Conservation (phyloP, 495 filamentous ascomycete genomes). For the Penicillium dipodomyicola region DNA sequence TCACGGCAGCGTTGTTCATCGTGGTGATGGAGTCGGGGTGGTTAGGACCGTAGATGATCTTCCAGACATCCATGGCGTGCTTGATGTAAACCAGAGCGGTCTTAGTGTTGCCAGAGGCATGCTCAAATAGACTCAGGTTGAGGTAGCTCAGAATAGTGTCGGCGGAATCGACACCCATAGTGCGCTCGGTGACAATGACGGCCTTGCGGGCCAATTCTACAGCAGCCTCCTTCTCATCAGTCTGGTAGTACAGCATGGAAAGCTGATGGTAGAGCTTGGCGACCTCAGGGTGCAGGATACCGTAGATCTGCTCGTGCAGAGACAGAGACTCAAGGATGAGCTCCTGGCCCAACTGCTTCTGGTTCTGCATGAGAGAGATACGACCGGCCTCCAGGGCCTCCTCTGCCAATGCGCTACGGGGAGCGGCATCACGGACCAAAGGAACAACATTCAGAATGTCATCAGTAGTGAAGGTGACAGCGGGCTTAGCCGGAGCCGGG, state of each 20-base stretch:
- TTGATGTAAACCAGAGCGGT: slow-evolving; percentile 79
- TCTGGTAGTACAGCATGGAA: slow-evolving; percentile 91
- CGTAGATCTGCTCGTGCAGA: slow-evolving; percentile 98
- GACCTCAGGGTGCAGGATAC: slow-evolving; percentile 94
- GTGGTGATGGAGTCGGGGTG: slow-evolving; percentile 99
- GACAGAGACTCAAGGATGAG: slow-evolving; percentile 92
- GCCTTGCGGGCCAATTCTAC: slow-evolving; percentile 95
- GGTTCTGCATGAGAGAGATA: slow-evolving; percentile 88
- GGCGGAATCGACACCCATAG: slow-evolving; percentile 86
- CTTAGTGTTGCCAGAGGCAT: slow-evolving; percentile 84
- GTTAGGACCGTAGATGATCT: slow-evolving; percentile 87
- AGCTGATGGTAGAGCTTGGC: slow-evolving; percentile 91
- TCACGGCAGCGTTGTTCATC: slow-evolving; percentile 97
- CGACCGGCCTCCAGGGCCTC: slow-evolving; percentile 94
- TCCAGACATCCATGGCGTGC: slow-evolving; percentile 94
- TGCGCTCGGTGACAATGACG: slow-evolving; percentile 92
- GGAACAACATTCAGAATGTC: slow-evolving; percentile 91
- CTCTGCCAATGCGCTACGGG: slow-evolving; percentile 84
- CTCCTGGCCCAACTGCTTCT: slow-evolving; percentile 95
- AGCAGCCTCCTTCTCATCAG: slow-evolving; percentile 92
- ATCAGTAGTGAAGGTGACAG: slow-evolving; percentile 67
- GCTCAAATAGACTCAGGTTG: slow-evolving; percentile 93
- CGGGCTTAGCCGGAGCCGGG: slow-evolving; percentile 35
- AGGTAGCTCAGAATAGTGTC: slow-evolving; percentile 94
- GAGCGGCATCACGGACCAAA: slow-evolving; percentile 88